Evolutionary conservation across 164 flowering plant genomes (phyloP), one percentile per base, ranked within the genome.

Genomic region (Kalanchoe fedtschenkoi): DNA sequence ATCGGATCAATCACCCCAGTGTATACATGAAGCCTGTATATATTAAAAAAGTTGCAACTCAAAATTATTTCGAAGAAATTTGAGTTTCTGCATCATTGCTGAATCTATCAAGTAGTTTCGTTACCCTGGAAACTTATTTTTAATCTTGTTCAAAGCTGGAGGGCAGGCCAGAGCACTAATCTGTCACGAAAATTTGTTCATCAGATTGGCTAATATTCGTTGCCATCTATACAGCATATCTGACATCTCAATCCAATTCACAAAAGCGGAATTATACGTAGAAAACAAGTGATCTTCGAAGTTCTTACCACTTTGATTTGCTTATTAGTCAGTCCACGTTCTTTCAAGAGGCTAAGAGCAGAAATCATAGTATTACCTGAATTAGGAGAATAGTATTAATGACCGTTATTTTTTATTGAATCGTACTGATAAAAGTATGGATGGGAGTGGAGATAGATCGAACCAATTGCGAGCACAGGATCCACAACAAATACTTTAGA

Each of bases 381-480:
- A 68, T 22, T 6, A 47, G n/a, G 10, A 47, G 30, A 22, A 16
- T 1, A 16, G 55, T 24, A 6, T 46, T 22, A 1, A 47, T 15
- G 15, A 14, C 55, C 1, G 30, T 3, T 2, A 6, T 26, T 47
- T 8, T 24, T 24, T 47, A 3, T 30, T 7, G 5, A 47, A 24
- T 1, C 30, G 21, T 21, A 44, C 13, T 19, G 0, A 10, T n/a
- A 24, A 47, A 26, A 47, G 10, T n/a, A n/a, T n/a, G n/a, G n/a
- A n/a, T n/a, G n/a, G 24, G 1, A 19, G 9, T 8, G 22, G 22
- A 4, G n/a, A n/a, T n/a, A 44, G 51, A 4, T 44, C 56, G 13
- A 42, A 93, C 98, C 98, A 74, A 97, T 93, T 67, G 99, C 99
- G 28, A 93, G 85, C 96, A 93, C 85, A n/a, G 99, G 99, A 73